A percentile compares a stretch with the other conserved stretches of the same genome.
phyloP scores from a whole-genome alignment of 257 asterid species.

The Vinca minor region DNA sequence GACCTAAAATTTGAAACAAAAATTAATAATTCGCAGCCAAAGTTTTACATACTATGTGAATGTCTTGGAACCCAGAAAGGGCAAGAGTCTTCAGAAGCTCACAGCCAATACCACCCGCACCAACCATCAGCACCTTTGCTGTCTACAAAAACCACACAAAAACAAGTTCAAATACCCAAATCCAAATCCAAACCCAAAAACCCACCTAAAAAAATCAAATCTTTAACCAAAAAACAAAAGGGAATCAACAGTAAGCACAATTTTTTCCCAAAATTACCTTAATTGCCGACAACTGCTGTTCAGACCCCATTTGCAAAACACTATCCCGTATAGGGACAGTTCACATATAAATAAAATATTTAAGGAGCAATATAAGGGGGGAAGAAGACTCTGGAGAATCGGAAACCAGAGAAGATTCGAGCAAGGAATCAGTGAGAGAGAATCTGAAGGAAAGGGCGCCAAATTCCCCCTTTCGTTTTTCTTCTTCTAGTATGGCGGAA shows the following conservation, averaged over 20 bases:
- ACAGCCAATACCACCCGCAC: slow-evolving; percentile 99
- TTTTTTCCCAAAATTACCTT: slow-evolving; percentile 36
- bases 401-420: neutral
- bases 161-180: slow-evolving; percentile 11
- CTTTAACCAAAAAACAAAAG: neutral
- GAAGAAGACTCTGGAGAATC: slow-evolving; percentile 15
- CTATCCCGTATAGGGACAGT: neutral
- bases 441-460: slow-evolving; percentile 53
- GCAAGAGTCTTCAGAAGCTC: slow-evolving; percentile 95
- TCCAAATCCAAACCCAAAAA: slow-evolving; percentile 7
- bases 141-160: slow-evolving; percentile 42
- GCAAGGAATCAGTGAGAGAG: slow-evolving; percentile 8
- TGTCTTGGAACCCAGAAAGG: slow-evolving; percentile 77
- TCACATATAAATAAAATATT: neutral
- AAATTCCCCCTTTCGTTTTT: slow-evolving; percentile 16
- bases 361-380: neutral
- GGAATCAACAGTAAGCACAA: neutral
- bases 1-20: too few relatives aligned
- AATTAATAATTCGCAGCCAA: slow-evolving; percentile 2
- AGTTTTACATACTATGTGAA: slow-evolving; percentile 65
- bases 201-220: neutral
- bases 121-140: slow-evolving; percentile 92
- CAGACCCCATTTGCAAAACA: slow-evolving; percentile 47
- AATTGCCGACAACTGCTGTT: slow-evolving; percentile 50
- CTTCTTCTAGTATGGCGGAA: neutral